These are phyloP conservation scores for Casuarina glauca DNA, from an alignment of 306 rosid species.

Conservation along the genomic window DNA sequence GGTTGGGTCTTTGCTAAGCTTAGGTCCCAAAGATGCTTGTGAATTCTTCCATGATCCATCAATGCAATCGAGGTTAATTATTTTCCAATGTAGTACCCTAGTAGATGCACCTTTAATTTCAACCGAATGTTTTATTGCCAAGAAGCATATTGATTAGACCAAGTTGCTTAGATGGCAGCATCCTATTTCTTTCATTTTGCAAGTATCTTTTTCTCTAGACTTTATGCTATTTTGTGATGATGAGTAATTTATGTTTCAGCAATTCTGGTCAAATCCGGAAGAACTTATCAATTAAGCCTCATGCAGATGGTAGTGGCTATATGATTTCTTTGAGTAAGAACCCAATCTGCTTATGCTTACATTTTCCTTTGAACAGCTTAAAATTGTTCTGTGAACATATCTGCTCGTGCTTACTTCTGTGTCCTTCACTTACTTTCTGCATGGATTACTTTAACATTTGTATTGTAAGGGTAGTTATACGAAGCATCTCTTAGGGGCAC, in stretches of 20 bases:
- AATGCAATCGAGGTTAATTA: slow-evolving; percentile 70
- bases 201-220: neutral
- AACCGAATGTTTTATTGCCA: slow-evolving; percentile 15
- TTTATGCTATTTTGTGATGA: slow-evolving; percentile 24
- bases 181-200: slow-evolving; percentile 1
- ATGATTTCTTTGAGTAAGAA: slow-evolving; percentile 78
- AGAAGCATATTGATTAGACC: slow-evolving; percentile 20
- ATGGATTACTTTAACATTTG: neutral
- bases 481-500: no score
- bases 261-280: slow-evolving; percentile 96
- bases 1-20: slow-evolving; percentile 81
- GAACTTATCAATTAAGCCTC: slow-evolving; percentile 77
- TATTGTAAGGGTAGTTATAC: neutral
- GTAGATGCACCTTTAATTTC: neutral
- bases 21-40: slow-evolving; percentile 80
- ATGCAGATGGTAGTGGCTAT: slow-evolving; percentile 66
- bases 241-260: slow-evolving; percentile 49
- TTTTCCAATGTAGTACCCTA: neutral
- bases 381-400: neutral
- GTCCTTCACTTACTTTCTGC: neutral
- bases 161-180: slow-evolving; percentile 17
- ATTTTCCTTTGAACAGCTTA: neutral
- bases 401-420: neutral
- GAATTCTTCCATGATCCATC: slow-evolving; percentile 95
- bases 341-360: neutral